phyloP scores from a whole-genome alignment of 1,284 basidiomycete species.

The Sutorius eximius region DNA sequence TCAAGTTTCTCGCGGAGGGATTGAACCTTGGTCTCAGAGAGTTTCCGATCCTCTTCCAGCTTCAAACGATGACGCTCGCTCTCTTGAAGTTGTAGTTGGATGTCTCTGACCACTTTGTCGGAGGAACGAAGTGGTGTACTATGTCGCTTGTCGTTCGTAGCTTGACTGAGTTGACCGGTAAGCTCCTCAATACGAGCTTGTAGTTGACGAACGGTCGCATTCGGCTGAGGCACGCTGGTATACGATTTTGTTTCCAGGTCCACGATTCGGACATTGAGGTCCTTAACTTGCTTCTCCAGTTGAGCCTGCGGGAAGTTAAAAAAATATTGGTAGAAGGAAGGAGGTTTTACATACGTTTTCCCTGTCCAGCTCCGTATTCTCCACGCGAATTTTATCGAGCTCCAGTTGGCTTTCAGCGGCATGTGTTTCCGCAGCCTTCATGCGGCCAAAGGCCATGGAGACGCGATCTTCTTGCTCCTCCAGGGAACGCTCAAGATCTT shows the following conservation, averaged over 20 bases:
- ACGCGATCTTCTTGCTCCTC: slow-evolving; percentile 79
- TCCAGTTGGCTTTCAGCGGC: slow-evolving; percentile 76
- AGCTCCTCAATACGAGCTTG: slow-evolving; percentile 75
- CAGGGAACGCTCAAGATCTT: slow-evolving; percentile 75
- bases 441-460: slow-evolving; percentile 67
- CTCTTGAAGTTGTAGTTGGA: slow-evolving; percentile 56
- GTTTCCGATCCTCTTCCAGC: slow-evolving; percentile 64
- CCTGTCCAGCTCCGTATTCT: slow-evolving; percentile 77
- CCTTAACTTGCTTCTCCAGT: slow-evolving; percentile 81
- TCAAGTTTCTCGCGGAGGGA: slow-evolving; percentile 60
- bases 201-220: slow-evolving; percentile 53
- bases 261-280: slow-evolving; percentile 75
- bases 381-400: slow-evolving; percentile 69
- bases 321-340: not conserved
- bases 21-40: slow-evolving; percentile 57
- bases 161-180: slow-evolving; percentile 57
- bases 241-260: slow-evolving; percentile 81
- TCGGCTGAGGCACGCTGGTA: slow-evolving; percentile 59
- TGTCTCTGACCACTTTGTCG: slow-evolving; percentile 55
- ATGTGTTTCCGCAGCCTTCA: slow-evolving; percentile 78
- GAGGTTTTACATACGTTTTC: slow-evolving; percentile 58
- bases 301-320: slow-evolving; percentile 52
- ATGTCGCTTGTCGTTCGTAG: slow-evolving; percentile 49
- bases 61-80: slow-evolving; percentile 58
- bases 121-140: slow-evolving; percentile 48